Percentiles rank a stretch among this genome's conserved stretches.
These are phyloP conservation scores for Myriangium duriaei DNA, from an alignment of 2,329 filamentous ascomycete species.

Conservation along the genomic window DNA sequence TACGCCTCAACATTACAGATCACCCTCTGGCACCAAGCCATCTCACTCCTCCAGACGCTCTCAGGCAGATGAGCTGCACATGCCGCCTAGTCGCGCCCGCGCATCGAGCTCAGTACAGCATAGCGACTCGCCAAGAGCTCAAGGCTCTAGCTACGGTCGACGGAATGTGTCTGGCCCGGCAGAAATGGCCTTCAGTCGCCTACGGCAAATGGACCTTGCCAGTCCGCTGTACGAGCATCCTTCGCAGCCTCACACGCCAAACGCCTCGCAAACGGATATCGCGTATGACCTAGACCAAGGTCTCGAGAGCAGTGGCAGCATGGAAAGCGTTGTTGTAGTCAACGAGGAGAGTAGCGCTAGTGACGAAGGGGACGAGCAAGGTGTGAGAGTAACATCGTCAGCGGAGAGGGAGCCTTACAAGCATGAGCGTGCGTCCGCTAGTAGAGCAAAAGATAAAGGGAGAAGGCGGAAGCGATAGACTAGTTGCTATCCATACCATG, in stretches of 20 bases:
- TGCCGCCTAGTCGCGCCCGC: constrained; percentile 2
- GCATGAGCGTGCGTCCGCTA: background rate
- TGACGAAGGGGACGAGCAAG: constrained; percentile 11
- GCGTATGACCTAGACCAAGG: background rate
- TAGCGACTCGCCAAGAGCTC: constrained; percentile 13
- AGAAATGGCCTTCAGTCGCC: constrained; percentile 23
- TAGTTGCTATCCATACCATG: background rate
- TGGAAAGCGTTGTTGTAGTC: constrained; percentile 7
- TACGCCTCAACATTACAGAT: constrained; percentile 11
- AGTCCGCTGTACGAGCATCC: constrained; percentile 6
- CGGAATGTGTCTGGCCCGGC: constrained; percentile 23
- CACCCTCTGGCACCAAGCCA: constrained; percentile 22
- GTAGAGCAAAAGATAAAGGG: background rate
- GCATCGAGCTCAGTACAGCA: constrained; percentile 11
- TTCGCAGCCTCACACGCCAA: background rate
- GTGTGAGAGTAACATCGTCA: background rate
- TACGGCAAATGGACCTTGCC: constrained; percentile 17
- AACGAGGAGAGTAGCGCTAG: constrained; percentile 10
- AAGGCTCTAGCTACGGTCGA: constrained; percentile 23
- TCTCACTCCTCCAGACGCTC: constrained; percentile 27
- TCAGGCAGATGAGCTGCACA: constrained; percentile 33
- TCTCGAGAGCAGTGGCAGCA: background rate
- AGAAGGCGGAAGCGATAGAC: background rate
- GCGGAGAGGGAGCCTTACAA: background rate
- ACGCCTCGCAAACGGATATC: background rate